Percentiles rank a stretch among this genome's conserved stretches.
Evolutionary conservation across 2,329 filamentous ascomycete species (phyloP).

Genomic region (Furcasterigmium furcatum): DNA sequence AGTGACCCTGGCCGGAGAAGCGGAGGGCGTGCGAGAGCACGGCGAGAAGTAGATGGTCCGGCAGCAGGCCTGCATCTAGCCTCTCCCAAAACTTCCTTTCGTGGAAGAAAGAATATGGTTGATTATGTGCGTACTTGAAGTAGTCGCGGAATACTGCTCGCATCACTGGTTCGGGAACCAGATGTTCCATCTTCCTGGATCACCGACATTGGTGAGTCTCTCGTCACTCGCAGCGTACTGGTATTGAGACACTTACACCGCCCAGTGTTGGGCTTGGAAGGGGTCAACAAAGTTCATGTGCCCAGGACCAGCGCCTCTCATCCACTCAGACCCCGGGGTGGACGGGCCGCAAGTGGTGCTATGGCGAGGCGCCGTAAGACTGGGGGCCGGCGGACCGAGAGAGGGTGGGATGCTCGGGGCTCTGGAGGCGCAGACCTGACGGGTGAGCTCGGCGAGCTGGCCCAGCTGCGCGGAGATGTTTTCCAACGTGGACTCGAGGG

Average conservation of each 20-base stretch:
- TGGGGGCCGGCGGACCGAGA: too few relatives aligned
- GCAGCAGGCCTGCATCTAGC: constrained; percentile 11
- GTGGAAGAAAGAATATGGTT: constrained; percentile 33
- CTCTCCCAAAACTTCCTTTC: constrained; percentile 25
- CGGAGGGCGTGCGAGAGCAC: not conserved
- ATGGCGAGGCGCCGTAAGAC: too few relatives aligned
- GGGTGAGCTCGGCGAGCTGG: not conserved
- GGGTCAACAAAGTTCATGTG: not conserved
- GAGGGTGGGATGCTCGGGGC: not conserved
- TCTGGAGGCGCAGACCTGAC: not conserved
- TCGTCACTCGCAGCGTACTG: not conserved
- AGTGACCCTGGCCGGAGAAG: not conserved
- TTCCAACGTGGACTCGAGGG: not conserved
- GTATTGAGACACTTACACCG: not conserved
- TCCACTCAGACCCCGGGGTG: not conserved
- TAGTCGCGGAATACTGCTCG: constrained; percentile 20
- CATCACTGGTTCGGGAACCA: constrained; percentile 4
- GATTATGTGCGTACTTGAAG: constrained; percentile 29
- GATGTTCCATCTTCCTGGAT: not conserved
- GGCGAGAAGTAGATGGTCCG: constrained; percentile 1
- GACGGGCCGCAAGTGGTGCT: too few relatives aligned
- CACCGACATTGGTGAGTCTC: not conserved
- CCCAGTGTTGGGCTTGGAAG: not conserved
- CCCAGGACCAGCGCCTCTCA: not conserved
- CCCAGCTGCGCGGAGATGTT: not conserved